These are phyloP conservation scores for Ganoderma lingzhi DNA, from an alignment of 1,284 basidiomycete genomes.

Conservation along the genomic window DNA sequence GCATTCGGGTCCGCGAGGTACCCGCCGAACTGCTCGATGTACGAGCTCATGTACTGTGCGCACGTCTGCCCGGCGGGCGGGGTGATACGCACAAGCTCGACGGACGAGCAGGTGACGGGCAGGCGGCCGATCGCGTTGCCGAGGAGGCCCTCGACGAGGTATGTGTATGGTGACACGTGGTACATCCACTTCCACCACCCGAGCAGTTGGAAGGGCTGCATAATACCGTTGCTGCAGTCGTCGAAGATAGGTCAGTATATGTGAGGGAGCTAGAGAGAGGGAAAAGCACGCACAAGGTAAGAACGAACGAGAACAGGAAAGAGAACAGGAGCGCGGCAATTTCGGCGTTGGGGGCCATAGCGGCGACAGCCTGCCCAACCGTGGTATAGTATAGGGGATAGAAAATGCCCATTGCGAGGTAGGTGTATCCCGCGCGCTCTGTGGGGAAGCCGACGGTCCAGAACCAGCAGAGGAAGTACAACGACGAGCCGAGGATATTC, in stretches of 20 bases:
- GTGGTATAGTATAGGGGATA: conserved; percentile 68
- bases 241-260: conserved; percentile 8
- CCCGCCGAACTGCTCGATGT: conserved; percentile 63
- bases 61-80: conserved; percentile 75
- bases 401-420: conserved; percentile 57
- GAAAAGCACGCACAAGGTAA: conserved; percentile 62
- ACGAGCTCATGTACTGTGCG: conserved; percentile 62
- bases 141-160: conserved; percentile 66
- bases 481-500: conserved; percentile 64
- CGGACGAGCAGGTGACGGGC: conserved; percentile 51
- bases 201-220: conserved; percentile 69
- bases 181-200: conserved; percentile 92
- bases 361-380: conserved; percentile 59
- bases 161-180: conserved; percentile 79
- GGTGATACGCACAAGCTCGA: conserved; percentile 56
- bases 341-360: conserved; percentile 71
- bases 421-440: conserved; percentile 63
- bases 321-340: conserved; percentile 73
- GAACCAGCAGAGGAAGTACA: conserved; percentile 76
- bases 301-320: conserved; percentile 67
- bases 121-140: conserved; percentile 55
- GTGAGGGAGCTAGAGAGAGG: neutral
- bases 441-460: conserved; percentile 72
- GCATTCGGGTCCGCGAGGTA: conserved; percentile 72
- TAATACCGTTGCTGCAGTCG: conserved; percentile 63